phyloP scores from a whole-genome alignment of 2,329 filamentous ascomycete species.

The Aspergillus sp. region DNA sequence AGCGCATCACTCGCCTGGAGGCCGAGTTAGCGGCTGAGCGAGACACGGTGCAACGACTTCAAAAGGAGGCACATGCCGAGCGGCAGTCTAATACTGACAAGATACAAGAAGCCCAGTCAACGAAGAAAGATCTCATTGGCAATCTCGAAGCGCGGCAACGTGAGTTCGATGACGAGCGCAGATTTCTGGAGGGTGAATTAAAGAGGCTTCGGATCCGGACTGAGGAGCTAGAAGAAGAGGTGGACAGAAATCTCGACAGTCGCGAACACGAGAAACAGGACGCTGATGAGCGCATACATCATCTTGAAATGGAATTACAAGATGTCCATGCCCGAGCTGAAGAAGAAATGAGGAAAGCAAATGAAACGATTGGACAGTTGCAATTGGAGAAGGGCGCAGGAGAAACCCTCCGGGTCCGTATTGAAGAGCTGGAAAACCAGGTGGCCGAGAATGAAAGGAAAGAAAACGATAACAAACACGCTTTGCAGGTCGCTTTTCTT shows the following conservation, averaged over 20 bases:
- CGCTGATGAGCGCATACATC: slow-evolving; percentile 67
- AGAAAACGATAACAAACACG: slow-evolving; percentile 55
- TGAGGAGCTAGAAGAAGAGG: slow-evolving; percentile 89
- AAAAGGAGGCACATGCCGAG: slow-evolving; percentile 68
- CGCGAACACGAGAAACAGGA: slow-evolving; percentile 77
- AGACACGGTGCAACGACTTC: slow-evolving; percentile 65
- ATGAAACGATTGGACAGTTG: slow-evolving; percentile 58
- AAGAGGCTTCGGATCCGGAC: slow-evolving; percentile 72
- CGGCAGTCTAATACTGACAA: slow-evolving; percentile 63
- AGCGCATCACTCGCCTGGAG: slow-evolving; percentile 70
- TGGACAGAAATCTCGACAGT: slow-evolving; percentile 80
- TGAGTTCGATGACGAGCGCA: slow-evolving; percentile 84
- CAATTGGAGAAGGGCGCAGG: slow-evolving; percentile 57
- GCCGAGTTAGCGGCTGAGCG: slow-evolving; percentile 74
- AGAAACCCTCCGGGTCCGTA: slow-evolving; percentile 36
- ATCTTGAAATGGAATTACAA: slow-evolving; percentile 71
- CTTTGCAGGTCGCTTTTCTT: slow-evolving; percentile 61
- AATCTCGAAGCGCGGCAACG: slow-evolving; percentile 92
- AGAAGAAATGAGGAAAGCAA: slow-evolving; percentile 44
- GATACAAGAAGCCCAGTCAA: slow-evolving; percentile 83
- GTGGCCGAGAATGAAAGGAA: slow-evolving; percentile 55
- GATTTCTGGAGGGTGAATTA: slow-evolving; percentile 78
- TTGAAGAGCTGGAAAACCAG: slow-evolving; percentile 54
- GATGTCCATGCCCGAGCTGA: slow-evolving; percentile 53
- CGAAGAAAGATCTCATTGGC: slow-evolving; percentile 88